Evolutionary conservation across 2,329 filamentous ascomycete species (phyloP).

Genomic region (Penicillium sp.): DNA sequence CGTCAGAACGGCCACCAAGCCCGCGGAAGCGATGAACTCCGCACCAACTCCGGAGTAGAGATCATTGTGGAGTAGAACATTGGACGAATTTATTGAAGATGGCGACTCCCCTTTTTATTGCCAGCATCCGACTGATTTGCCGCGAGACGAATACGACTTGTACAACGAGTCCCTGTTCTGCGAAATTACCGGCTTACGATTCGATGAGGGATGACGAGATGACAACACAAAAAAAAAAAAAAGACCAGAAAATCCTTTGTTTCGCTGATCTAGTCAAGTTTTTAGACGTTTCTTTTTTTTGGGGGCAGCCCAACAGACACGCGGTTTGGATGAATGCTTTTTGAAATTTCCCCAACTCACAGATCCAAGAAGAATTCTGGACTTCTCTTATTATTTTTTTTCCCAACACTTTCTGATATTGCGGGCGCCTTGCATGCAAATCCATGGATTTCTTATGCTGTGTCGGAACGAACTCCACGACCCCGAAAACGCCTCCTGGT

Average conservation of each 20-base stretch:
- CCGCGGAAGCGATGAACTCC: conserved; percentile 62
- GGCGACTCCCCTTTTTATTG: conserved; percentile 35
- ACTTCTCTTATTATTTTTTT: conserved; percentile 11
- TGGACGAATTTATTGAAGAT: conserved; percentile 29
- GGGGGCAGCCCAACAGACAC: conserved; percentile 35
- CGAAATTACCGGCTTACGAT: conserved; percentile 45
- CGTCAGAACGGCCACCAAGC: conserved; percentile 61
- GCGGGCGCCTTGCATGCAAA: conserved; percentile 30
- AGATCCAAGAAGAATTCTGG: conserved; percentile 9
- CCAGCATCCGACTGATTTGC: conserved; percentile 38
- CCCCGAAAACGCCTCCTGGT: conserved; percentile 21
- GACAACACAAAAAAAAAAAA: conserved; percentile 40
- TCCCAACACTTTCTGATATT: conserved; percentile 16
- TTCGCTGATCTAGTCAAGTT: conserved; percentile 41
- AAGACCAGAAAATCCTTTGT: conserved; percentile 37
- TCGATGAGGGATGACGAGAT: conserved; percentile 50
- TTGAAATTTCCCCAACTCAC: conserved; percentile 7
- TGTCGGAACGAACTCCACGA: conserved; percentile 29
- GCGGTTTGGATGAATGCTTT: conserved; percentile 30
- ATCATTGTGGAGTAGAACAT: conserved; percentile 58
- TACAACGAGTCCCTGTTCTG: conserved; percentile 41
- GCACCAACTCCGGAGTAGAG: conserved; percentile 58
- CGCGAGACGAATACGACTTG: conserved; percentile 43
- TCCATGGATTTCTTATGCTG: conserved; percentile 22
- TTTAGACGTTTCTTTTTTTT: conserved; percentile 43